A percentile compares a stretch with the other conserved stretches of the same genome.
Evolutionary conservation across 2,329 filamentous ascomycete species (phyloP).

Genomic region (Blastomyces emzantsi): DNA sequence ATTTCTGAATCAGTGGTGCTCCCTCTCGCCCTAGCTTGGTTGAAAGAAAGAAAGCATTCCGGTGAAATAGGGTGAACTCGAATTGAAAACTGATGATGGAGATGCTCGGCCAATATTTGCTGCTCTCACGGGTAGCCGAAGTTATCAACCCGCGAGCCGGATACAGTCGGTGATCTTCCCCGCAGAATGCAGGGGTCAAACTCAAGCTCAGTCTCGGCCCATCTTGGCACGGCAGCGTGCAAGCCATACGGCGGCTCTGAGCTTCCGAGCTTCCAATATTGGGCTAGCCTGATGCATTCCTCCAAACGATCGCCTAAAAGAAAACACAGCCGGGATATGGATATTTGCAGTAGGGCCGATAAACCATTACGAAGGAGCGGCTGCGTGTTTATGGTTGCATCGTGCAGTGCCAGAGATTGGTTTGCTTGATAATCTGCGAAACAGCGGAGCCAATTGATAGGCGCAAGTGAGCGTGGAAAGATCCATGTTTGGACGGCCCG

Average conservation of each 20-base stretch:
- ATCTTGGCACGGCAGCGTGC: neutral
- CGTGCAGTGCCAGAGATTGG: neutral
- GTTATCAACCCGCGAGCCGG: too few relatives aligned
- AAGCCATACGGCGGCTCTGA: neutral
- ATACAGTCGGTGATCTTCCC: neutral
- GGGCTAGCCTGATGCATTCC: neutral
- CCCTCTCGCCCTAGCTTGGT: neutral
- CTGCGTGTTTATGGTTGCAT: neutral
- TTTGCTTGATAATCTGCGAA: neutral
- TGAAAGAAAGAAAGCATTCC: neutral
- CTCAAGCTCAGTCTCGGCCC: neutral
- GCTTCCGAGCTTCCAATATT: neutral
- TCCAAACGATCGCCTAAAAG: neutral
- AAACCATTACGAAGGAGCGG: neutral
- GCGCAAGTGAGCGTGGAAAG: neutral
- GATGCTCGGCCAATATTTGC: neutral
- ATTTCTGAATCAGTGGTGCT: neutral
- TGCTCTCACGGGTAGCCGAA: too few relatives aligned
- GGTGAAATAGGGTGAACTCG: neutral
- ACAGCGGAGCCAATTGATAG: neutral
- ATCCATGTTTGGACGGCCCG: neutral
- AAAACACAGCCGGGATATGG: neutral
- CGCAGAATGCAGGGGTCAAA: neutral
- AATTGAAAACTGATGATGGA: neutral
- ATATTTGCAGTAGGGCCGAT: neutral